Evolutionary conservation across 257 asterid genomes (phyloP).

Genomic region (Plectranthus barbatus): DNA sequence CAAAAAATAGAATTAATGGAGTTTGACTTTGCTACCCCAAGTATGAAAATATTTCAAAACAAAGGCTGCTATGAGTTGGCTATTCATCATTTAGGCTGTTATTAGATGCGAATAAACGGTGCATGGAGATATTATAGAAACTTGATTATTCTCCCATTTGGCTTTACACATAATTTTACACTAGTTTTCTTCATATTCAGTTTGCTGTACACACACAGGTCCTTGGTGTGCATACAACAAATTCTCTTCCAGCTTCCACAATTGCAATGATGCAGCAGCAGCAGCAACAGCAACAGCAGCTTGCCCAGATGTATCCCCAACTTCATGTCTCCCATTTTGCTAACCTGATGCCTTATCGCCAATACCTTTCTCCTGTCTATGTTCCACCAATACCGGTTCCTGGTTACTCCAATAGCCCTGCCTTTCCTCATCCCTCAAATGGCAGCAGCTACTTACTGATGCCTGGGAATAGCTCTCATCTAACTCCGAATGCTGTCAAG

Average conservation of each 20-base stretch:
- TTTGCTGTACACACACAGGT: slow-evolving; percentile 35
- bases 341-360: slow-evolving; percentile 88
- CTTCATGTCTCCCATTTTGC: slow-evolving; percentile 74
- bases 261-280: slow-evolving; percentile 62
- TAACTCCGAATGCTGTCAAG: slow-evolving; percentile 56
- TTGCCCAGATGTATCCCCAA: slow-evolving; percentile 95
- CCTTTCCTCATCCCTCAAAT: slow-evolving; percentile 88
- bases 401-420: slow-evolving; percentile 77
- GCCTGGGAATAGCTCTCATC: slow-evolving; percentile 85
- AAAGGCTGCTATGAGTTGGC: neutral
- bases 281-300: slow-evolving; percentile 43
- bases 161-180: neutral
- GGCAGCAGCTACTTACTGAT: slow-evolving; percentile 74
- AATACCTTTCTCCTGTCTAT: slow-evolving; percentile 64
- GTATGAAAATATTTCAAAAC: neutral
- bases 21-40: neutral
- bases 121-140: neutral
- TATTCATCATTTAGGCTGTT: neutral
- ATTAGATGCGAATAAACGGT: neutral
- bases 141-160: neutral
- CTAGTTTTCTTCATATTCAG: neutral
- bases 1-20: neutral
- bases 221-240: slow-evolving; percentile 40
- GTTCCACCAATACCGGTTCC: slow-evolving; percentile 88
- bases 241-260: slow-evolving; percentile 48